These are phyloP conservation scores for Amorphotheca resinae DNA, from an alignment of 495 filamentous ascomycete species.

Conservation along the genomic window DNA sequence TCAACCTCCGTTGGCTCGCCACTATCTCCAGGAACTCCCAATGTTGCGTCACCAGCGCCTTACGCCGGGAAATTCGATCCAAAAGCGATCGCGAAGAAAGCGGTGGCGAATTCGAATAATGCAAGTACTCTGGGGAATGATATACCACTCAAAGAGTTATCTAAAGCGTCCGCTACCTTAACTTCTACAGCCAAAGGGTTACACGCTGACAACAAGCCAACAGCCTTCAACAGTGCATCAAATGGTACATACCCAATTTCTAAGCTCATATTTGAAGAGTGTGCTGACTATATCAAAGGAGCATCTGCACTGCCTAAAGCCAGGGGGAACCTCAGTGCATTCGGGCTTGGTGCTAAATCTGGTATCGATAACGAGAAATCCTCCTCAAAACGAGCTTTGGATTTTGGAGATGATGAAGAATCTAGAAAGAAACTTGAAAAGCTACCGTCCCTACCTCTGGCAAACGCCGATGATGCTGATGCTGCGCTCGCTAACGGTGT, in stretches of 20 bases:
- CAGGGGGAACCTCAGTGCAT: slow-evolving; percentile 64
- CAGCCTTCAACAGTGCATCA: slow-evolving; percentile 34
- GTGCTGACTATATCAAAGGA: slow-evolving; percentile 26
- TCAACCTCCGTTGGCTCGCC: slow-evolving; percentile 41
- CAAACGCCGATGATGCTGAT: slow-evolving; percentile 44
- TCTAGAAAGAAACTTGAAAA: slow-evolving; percentile 78
- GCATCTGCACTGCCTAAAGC: slow-evolving; percentile 45
- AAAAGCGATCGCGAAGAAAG: slow-evolving; percentile 70
- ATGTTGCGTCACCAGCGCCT: slow-evolving; percentile 37
- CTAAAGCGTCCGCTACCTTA: slow-evolving; percentile 37
- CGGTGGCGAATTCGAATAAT: slow-evolving; percentile 31
- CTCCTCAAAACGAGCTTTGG: slow-evolving; percentile 57
- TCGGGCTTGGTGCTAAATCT: slow-evolving; percentile 60
- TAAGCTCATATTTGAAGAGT: slow-evolving; percentile 10
- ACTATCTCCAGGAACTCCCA: slow-evolving; percentile 34
- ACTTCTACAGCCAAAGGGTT: slow-evolving; percentile 32
- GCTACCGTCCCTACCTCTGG: slow-evolving; percentile 62
- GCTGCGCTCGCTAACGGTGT: slow-evolving; percentile 45
- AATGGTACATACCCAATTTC: slow-evolving; percentile 26
- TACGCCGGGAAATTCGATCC: slow-evolving; percentile 82
- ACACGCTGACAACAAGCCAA: slow-evolving; percentile 38
- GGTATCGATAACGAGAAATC: slow-evolving; percentile 52
- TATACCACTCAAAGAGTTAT: slow-evolving; percentile 45
- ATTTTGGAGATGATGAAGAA: slow-evolving; percentile 79
- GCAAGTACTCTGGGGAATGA: slow-evolving; percentile 45